Conservation (phyloP, 1,284 basidiomycete genomes). For the Ceratobasidium sp. region DNA sequence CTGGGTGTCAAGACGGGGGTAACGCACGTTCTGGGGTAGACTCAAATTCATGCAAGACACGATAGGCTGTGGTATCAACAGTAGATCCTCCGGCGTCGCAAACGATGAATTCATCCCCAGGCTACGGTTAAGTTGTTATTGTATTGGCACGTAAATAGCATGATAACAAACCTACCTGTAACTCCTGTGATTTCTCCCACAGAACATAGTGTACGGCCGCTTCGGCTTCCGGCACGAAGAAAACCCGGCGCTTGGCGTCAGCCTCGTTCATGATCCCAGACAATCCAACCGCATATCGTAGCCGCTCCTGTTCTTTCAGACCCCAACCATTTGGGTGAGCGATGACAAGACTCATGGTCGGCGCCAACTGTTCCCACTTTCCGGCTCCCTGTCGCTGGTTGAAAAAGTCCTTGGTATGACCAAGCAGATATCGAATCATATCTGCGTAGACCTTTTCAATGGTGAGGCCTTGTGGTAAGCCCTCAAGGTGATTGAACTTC, state of each 20-base stretch:
- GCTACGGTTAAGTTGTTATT: not conserved
- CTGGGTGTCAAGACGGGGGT: not conserved
- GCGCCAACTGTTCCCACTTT: slow-evolving; percentile 7
- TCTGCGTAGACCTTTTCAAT: slow-evolving; percentile 23
- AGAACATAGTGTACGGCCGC: slow-evolving; percentile 29
- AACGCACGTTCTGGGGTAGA: not conserved
- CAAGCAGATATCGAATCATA: slow-evolving; percentile 20
- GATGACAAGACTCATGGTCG: slow-evolving; percentile 2
- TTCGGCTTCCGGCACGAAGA: slow-evolving; percentile 27
- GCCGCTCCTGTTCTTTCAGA: not conserved
- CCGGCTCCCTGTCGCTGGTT: not conserved
- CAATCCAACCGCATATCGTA: not conserved
- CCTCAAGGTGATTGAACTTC: slow-evolving; percentile 11
- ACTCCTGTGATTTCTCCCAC: slow-evolving; percentile 26
- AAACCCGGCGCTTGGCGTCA: not conserved
- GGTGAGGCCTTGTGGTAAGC: slow-evolving; percentile 5
- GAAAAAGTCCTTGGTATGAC: slow-evolving; percentile 21
- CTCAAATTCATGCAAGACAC: slow-evolving; percentile 19
- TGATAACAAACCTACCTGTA: not conserved
- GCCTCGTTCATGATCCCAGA: slow-evolving; percentile 12
- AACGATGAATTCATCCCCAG: slow-evolving; percentile 17
- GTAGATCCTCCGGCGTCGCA: slow-evolving; percentile 28
- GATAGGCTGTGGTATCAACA: slow-evolving; percentile 21
- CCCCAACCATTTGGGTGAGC: slow-evolving; percentile 40
- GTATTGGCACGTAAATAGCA: too few species aligned